Evolutionary conservation across 805 yeast genomes (phyloP).

Genomic region (Saturnispora ahearnii): DNA sequence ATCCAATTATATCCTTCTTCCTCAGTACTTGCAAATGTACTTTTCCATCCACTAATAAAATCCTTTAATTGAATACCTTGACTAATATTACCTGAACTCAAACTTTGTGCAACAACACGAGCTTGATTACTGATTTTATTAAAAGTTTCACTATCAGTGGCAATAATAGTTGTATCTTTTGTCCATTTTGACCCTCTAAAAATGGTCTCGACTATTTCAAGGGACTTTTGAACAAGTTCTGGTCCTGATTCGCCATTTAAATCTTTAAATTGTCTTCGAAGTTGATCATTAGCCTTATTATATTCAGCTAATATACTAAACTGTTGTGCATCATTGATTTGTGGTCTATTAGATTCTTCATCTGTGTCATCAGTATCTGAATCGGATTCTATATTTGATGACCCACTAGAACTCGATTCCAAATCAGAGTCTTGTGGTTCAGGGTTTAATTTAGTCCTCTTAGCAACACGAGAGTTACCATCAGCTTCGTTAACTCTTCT

Average conservation of each 20-base stretch:
- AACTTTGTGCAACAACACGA: slow-evolving; percentile 51
- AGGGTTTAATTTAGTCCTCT: neutral
- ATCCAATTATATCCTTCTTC: slow-evolving; percentile 43
- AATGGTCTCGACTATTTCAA: slow-evolving; percentile 38
- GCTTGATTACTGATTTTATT: slow-evolving; percentile 53
- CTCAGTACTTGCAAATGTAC: slow-evolving; percentile 22
- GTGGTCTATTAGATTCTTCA: slow-evolving; percentile 11
- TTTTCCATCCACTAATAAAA: slow-evolving; percentile 34
- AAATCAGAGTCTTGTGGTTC: neutral
- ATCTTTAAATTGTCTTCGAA: slow-evolving; percentile 34
- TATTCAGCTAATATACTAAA: slow-evolving; percentile 21
- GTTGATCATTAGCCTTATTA: slow-evolving; percentile 18
- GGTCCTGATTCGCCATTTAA: slow-evolving; percentile 55
- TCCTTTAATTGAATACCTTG: slow-evolving; percentile 41
- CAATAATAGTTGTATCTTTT: slow-evolving; percentile 34
- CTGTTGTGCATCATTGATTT: slow-evolving; percentile 21
- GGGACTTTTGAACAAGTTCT: slow-evolving; percentile 34
- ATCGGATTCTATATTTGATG: slow-evolving; percentile 2
- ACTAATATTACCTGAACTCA: slow-evolving; percentile 49
- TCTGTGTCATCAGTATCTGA: slow-evolving; percentile 5
- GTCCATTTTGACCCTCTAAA: slow-evolving; percentile 35
- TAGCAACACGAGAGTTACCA: neutral
- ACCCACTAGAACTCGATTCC: neutral
- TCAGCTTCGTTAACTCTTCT: neutral
- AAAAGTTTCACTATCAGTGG: slow-evolving; percentile 59